Evolutionary conservation across 805 yeast species (phyloP), one percentile per base, ranked within the genome.

Genomic region (Naumovozyma castellii): DNA sequence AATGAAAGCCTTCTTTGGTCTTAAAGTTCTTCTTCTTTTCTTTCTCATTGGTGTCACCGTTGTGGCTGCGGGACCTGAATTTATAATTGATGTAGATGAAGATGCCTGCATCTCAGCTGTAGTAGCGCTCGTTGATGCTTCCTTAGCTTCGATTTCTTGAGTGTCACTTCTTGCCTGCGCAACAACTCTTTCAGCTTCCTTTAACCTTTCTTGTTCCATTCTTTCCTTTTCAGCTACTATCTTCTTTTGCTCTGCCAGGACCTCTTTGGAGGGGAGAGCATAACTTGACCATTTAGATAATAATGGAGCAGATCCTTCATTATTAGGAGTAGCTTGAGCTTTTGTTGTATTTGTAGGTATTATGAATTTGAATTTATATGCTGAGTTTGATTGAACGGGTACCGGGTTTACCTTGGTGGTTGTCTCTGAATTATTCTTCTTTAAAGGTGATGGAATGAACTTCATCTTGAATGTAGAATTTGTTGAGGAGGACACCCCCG

Each of bases 1-100:
- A 35, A 92, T 85, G 37, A 90, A 80, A 1, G 97, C 95, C 64
- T 85, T 92, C 47, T 94, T 73, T 4, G 97, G 96, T 55, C 78
- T 76, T 43, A 92, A 67, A 18, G 75, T 72, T 66, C 92, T 76
- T 63, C 88, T 68, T 40, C 68, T 67, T 54, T 62, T 65, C 40
- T 61, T 57, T 39, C 42, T 59, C 22, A 32, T 45, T 14, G 37
- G 10, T 5, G 40, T 20, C 15, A 48, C 35, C 37, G 40, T 18
- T 38, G 46, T 37, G 42, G 46, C 13, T 17, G 37, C 30, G 3
- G 36, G 3, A 18, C 43, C 22, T 3, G 28, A 29, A 14, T 29
- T 17, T 16, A 18, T 18, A 14, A 32, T 34, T 30, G 41, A 19
- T 18, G 36, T 38, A 22, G 39, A 3, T 5, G 32, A 18, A 29